Conservation (phyloP, 352 stramenopile species). For the Globisporangium apiculatum region DNA sequence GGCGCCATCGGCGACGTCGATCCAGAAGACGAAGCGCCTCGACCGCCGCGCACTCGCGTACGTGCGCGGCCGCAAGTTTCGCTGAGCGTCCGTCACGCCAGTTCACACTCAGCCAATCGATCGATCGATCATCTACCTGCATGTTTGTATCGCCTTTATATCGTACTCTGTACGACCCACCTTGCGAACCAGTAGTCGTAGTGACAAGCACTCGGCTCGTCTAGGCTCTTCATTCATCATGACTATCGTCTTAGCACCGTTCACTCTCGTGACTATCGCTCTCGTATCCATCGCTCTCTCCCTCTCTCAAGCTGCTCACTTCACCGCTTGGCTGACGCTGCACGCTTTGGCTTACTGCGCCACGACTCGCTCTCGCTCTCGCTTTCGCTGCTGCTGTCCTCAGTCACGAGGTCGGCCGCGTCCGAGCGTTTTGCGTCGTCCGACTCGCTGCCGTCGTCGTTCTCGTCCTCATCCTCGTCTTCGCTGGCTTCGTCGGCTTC, state of each 20-base stretch:
- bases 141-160: neutral
- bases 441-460: conserved; percentile 26
- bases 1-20: conserved; percentile 46
- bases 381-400: conserved; percentile 7
- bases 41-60: conserved; percentile 71
- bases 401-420: conserved; percentile 1
- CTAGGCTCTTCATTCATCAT: too few species aligned
- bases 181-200: too few species aligned
- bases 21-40: conserved; percentile 76
- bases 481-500: conserved; percentile 68
- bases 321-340: too few species aligned
- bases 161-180: too few species aligned
- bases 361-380: conserved; percentile 13
- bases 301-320: too few species aligned
- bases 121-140: neutral
- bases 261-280: neutral
- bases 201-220: too few species aligned
- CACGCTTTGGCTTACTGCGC: conserved; percentile 14
- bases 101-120: neutral
- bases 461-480: conserved; percentile 23
- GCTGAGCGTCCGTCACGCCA: conserved; percentile 19
- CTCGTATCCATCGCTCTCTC: too few species aligned
- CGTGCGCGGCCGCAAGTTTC: conserved; percentile 63
- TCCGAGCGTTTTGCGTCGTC: conserved; percentile 7
- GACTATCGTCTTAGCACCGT: neutral